Conservation (phyloP, 106 monocot species). For the Dioscorea alata region DNA sequence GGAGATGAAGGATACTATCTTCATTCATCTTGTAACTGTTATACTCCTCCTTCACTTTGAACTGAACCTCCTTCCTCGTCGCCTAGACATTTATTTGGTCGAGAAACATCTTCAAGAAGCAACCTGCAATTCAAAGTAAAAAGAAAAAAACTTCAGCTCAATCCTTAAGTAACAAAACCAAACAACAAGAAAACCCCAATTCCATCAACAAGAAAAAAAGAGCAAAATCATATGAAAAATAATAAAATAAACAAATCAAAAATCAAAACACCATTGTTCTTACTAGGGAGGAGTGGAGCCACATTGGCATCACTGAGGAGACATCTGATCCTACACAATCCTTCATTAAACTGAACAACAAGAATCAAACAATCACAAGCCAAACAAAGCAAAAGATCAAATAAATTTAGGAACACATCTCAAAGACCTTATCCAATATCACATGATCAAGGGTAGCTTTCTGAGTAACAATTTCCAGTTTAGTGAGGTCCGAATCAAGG, state of each 20-base stretch:
- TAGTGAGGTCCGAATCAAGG: constrained; percentile 68
- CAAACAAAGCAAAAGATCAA: not conserved
- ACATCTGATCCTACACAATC: constrained; percentile 56
- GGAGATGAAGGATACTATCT: too few relatives aligned
- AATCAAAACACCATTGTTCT: constrained; percentile 45
- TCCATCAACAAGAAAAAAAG: not conserved
- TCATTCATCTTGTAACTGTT: constrained; percentile 73
- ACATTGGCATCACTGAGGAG: constrained; percentile 68
- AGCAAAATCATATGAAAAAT: too few relatives aligned
- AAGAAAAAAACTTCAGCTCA: not conserved
- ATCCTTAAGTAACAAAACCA: not conserved
- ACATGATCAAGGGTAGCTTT: constrained; percentile 14
- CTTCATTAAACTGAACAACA: constrained; percentile 63
- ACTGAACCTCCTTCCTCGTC: too few relatives aligned
- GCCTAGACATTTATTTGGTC: too few relatives aligned
- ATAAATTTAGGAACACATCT: constrained; percentile 22
- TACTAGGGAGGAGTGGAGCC: constrained; percentile 71
- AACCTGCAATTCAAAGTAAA: constrained; percentile 29
- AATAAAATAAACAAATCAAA: too few relatives aligned
- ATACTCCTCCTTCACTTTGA: too few relatives aligned
- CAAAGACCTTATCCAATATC: constrained; percentile 8
- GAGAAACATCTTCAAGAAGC: too few relatives aligned
- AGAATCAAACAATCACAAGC: not conserved
- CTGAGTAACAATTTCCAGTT: constrained; percentile 16
- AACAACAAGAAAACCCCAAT: not conserved